These are phyloP conservation scores for Lentinula lateritia DNA, from an alignment of 768 basidiomycete species.

Conservation along the genomic window DNA sequence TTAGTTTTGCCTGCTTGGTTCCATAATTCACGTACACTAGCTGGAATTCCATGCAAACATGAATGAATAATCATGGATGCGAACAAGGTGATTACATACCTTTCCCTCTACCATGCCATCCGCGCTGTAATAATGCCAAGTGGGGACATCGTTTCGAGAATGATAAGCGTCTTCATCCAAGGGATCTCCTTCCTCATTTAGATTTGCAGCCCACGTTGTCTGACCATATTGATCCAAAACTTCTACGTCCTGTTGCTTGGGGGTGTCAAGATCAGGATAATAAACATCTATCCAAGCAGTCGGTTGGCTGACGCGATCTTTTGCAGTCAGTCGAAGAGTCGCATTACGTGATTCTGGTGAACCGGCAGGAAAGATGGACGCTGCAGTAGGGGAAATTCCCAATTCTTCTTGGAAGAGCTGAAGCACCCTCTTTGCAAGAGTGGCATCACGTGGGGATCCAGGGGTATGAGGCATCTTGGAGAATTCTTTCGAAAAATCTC, in stretches of 20 bases:
- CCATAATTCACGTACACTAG: slow-evolving; percentile 84
- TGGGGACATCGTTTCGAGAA: slow-evolving; percentile 59
- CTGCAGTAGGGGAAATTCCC: slow-evolving; percentile 32
- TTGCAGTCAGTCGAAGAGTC: slow-evolving; percentile 50
- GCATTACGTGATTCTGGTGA: slow-evolving; percentile 60
- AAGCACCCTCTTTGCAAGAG: slow-evolving; percentile 63
- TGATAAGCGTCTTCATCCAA: slow-evolving; percentile 68
- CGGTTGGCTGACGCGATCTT: slow-evolving; percentile 37
- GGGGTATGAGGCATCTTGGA: slow-evolving; percentile 70
- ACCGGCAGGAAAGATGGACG: slow-evolving; percentile 71
- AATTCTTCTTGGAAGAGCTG: slow-evolving; percentile 66
- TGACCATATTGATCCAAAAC: slow-evolving; percentile 54
- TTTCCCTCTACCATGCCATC: slow-evolving; percentile 70
- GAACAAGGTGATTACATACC: slow-evolving; percentile 15
- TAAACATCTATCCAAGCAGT: slow-evolving; percentile 84
- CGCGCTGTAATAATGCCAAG: slow-evolving; percentile 84
- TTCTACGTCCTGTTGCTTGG: slow-evolving; percentile 60
- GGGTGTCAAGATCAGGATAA: slow-evolving; percentile 82
- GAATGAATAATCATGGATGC: slow-evolving; percentile 11
- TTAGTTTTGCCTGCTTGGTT: slow-evolving; percentile 34
- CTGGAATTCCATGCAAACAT: slow-evolving; percentile 9
- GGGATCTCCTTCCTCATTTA: slow-evolving; percentile 65
- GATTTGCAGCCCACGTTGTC: slow-evolving; percentile 61
- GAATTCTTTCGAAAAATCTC: slow-evolving; percentile 51
- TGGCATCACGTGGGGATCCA: slow-evolving; percentile 53